A percentile compares a stretch with the other conserved stretches of the same genome.
These are phyloP conservation scores for Leishmania gerbilli DNA, from an alignment of 208 protist species.

Conservation along the genomic window DNA sequence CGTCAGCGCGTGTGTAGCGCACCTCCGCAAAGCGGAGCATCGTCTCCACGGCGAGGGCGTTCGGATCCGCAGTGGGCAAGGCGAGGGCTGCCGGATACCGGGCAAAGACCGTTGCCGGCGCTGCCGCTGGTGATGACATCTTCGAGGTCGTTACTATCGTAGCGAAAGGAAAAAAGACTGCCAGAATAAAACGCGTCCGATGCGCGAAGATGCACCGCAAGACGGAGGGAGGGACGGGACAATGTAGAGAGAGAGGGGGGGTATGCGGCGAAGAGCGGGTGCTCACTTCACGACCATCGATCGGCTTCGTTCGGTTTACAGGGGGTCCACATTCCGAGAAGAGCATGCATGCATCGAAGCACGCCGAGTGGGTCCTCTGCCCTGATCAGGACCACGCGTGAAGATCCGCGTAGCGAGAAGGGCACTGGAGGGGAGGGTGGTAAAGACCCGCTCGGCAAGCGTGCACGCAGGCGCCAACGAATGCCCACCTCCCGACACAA, in stretches of 20 bases:
- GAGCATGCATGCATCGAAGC: not conserved
- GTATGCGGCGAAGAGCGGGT: not conserved
- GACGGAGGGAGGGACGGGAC: not conserved
- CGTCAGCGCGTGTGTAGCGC: constrained; percentile 47
- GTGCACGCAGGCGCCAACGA: not conserved
- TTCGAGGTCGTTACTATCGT: not conserved
- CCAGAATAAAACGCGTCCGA: too few relatives aligned
- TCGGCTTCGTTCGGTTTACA: not conserved
- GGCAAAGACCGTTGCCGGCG: constrained; percentile 21
- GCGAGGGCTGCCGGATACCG: constrained; percentile 44
- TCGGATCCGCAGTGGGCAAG: constrained; percentile 72
- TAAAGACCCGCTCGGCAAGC: not conserved
- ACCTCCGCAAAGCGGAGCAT: constrained; percentile 61
- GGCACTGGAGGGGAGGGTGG: not conserved
- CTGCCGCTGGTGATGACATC: not conserved
- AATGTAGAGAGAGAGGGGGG: not conserved
- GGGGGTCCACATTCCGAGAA: not conserved
- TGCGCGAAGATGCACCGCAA: not conserved
- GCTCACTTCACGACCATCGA: not conserved
- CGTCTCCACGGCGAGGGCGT: constrained; percentile 65
- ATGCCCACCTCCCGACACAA: not conserved
- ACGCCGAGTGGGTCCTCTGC: not conserved
- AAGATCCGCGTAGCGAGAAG: not conserved
- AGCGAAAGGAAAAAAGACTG: not conserved
- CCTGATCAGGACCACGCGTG: not conserved